Conservation (phyloP, 2,329 filamentous ascomycete species). For the Colletotrichum lentis region DNA sequence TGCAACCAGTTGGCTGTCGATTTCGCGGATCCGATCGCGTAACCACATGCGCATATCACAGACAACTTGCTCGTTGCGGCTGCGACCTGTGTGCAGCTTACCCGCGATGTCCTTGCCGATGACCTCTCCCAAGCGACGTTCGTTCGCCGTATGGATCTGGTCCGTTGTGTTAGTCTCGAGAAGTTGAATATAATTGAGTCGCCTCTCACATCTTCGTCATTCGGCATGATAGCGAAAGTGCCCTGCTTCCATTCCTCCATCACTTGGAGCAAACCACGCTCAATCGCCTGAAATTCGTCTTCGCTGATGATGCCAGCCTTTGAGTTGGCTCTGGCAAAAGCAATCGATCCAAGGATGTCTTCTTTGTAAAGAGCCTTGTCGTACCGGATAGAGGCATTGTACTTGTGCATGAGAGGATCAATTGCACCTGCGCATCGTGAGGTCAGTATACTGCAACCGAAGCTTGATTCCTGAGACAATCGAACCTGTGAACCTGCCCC, state of each 20-base stretch:
- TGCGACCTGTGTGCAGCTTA: conserved; percentile 75
- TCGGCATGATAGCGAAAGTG: conserved; percentile 61
- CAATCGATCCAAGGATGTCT: conserved; percentile 82
- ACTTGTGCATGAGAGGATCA: conserved; percentile 85
- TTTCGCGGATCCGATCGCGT: conserved; percentile 73
- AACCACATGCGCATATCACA: conserved; percentile 80
- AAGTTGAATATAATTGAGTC: neutral
- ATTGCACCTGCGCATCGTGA: neutral
- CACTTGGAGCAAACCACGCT: conserved; percentile 70
- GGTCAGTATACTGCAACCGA: conserved; percentile 3
- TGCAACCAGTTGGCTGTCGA: conserved; percentile 73
- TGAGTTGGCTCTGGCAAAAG: conserved; percentile 81
- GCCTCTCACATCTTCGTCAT: conserved; percentile 20
- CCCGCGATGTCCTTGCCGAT: conserved; percentile 75
- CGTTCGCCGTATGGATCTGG: conserved; percentile 62
- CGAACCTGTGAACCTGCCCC: conserved; percentile 55
- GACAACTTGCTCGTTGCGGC: conserved; percentile 77
- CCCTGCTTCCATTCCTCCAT: conserved; percentile 62
- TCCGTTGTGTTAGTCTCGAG: neutral
- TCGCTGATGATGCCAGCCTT: conserved; percentile 77
- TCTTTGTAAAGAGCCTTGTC: conserved; percentile 81
- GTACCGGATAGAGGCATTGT: conserved; percentile 83
- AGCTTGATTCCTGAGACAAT: conserved; percentile 29
- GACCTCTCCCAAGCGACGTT: conserved; percentile 69
- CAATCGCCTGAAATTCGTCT: conserved; percentile 77